Percentiles rank a stretch among this genome's conserved stretches.
Evolutionary conservation across 768 basidiomycete genomes (phyloP).

Genomic region (Termitomyces sp.): DNA sequence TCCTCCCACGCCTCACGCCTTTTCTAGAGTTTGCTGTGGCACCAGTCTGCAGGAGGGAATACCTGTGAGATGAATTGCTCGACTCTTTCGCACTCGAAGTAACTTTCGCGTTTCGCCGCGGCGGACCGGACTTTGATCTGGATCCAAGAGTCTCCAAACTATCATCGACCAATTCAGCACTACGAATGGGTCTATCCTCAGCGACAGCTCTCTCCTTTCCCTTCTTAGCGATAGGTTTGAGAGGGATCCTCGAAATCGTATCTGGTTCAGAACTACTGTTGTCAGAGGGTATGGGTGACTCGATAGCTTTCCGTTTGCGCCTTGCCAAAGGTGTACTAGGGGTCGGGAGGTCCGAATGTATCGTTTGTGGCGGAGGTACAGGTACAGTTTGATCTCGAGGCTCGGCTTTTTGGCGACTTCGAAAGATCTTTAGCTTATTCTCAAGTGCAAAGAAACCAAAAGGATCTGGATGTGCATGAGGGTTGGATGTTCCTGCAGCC

Average conservation of each 20-base stretch:
- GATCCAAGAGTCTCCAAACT: background rate
- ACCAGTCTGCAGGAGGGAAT: constrained; percentile 7
- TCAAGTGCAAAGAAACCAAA: constrained; percentile 59
- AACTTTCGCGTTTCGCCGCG: background rate
- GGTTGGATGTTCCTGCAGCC: constrained; percentile 7
- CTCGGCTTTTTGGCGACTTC: constrained; percentile 11
- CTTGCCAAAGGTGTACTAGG: constrained; percentile 34
- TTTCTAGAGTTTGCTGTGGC: constrained; percentile 13
- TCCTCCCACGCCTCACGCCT: constrained; percentile 17
- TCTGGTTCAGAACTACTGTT: constrained; percentile 30
- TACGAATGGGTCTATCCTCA: constrained; percentile 1
- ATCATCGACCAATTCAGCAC: background rate
- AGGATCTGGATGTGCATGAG: constrained; percentile 40
- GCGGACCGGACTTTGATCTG: background rate
- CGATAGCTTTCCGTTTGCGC: constrained; percentile 24
- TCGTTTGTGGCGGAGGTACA: background rate
- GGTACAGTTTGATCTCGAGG: background rate
- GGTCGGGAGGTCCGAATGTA: constrained; percentile 14
- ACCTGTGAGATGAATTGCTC: constrained; percentile 3
- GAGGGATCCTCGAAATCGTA: constrained; percentile 30
- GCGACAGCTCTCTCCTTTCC: constrained; percentile 14
- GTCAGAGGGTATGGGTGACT: constrained; percentile 20
- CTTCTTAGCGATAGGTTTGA: constrained; percentile 22
- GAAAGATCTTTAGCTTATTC: constrained; percentile 40
- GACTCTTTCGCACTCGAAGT: background rate